Conservation (phyloP, 495 filamentous ascomycete species). For the Penicillium goetzii region DNA sequence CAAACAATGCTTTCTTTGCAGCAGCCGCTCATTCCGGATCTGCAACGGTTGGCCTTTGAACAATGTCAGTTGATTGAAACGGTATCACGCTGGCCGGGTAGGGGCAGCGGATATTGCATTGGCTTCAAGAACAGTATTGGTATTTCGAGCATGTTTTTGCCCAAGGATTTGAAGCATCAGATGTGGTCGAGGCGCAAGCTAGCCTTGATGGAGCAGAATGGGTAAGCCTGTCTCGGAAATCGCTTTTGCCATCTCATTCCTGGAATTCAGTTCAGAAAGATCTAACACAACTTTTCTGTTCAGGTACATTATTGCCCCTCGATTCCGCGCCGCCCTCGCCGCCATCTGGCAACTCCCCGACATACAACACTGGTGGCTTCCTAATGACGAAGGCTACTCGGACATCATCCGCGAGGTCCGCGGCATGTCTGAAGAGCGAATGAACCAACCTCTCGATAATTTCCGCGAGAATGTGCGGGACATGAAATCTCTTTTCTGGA, state of each 20-base stretch:
- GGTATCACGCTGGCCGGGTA: slow-evolving; percentile 71
- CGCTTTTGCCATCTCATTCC: neutral
- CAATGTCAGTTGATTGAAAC: slow-evolving; percentile 79
- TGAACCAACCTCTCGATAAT: slow-evolving; percentile 61
- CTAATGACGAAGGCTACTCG: slow-evolving; percentile 74
- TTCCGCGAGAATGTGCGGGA: slow-evolving; percentile 71
- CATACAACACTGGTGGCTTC: slow-evolving; percentile 82
- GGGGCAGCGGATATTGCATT: slow-evolving; percentile 68
- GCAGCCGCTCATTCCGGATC: slow-evolving; percentile 53
- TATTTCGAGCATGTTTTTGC: slow-evolving; percentile 77
- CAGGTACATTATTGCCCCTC: slow-evolving; percentile 81
- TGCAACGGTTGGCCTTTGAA: slow-evolving; percentile 64
- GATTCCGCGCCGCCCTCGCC: slow-evolving; percentile 73
- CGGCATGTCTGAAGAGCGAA: slow-evolving; percentile 74
- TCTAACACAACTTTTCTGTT: slow-evolving; percentile 13
- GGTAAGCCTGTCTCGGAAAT: slow-evolving; percentile 61
- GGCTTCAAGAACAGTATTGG: slow-evolving; percentile 76
- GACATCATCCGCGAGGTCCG: slow-evolving; percentile 74
- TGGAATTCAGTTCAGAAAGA: slow-evolving; percentile 1
- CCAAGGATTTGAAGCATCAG: slow-evolving; percentile 69
- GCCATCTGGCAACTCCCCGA: slow-evolving; percentile 70
- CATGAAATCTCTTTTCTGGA: slow-evolving; percentile 72
- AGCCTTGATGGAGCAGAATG: slow-evolving; percentile 75
- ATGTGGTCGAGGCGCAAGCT: slow-evolving; percentile 85
- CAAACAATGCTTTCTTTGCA: slow-evolving; percentile 61